Evolutionary conservation across 306 rosid species (phyloP).

Genomic region (Amphicarpaea edgeworthii): DNA sequence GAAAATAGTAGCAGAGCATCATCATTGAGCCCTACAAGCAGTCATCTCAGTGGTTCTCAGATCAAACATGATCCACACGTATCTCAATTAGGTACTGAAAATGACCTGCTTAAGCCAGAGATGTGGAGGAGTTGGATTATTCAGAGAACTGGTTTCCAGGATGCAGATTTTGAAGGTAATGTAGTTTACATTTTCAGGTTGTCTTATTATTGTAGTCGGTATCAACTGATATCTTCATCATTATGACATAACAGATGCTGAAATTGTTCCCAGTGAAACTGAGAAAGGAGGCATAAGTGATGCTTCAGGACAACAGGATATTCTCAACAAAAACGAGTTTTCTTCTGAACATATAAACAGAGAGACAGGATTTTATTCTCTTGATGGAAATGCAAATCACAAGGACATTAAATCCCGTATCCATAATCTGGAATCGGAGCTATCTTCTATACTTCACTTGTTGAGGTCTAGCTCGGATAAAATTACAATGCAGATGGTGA

Average conservation of each 20-base stretch:
- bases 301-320: conserved; percentile 49
- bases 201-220: conserved; percentile 21
- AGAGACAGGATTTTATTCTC: conserved; percentile 49
- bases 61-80: conserved; percentile 48
- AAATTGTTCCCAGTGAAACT: conserved; percentile 55
- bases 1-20: conserved; percentile 52
- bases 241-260: conserved; percentile 61
- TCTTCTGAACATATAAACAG: conserved; percentile 25
- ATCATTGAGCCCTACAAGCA: conserved; percentile 48
- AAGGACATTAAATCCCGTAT: conserved; percentile 61
- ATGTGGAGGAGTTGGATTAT: conserved; percentile 75
- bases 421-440: conserved; percentile 71
- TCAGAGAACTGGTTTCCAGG: conserved; percentile 64
- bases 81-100: conserved; percentile 51
- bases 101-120: conserved; percentile 57
- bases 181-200: conserved; percentile 11
- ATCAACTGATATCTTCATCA: conserved; percentile 40
- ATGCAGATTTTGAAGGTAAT: conserved; percentile 72
- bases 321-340: conserved; percentile 45
- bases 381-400: conserved; percentile 45
- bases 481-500: conserved; percentile 52
- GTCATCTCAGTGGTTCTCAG: conserved; percentile 42
- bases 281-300: conserved; percentile 42
- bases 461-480: conserved; percentile 61
- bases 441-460: conserved; percentile 58